Percentiles rank a stretch among this genome's conserved stretches.
Evolutionary conservation across 2,329 filamentous ascomycete genomes (phyloP).

Genomic region (Penicillium glabrum): DNA sequence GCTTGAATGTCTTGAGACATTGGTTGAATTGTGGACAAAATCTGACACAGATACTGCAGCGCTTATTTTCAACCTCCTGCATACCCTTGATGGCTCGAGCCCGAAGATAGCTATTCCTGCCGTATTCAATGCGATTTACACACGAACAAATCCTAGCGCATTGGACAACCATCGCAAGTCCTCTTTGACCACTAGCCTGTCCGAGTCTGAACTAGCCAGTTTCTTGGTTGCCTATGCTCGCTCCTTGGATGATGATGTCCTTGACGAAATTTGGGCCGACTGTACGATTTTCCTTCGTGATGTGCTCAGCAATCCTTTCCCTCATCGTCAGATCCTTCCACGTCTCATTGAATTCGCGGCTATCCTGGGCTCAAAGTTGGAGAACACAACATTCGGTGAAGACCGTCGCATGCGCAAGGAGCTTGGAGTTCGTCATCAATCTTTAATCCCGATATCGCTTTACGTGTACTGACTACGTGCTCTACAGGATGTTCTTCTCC

Average conservation of each 20-base stretch:
- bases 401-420: conserved; percentile 89
- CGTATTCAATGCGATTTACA: conserved; percentile 95
- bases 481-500: conserved; percentile 76
- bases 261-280: conserved; percentile 97
- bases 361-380: conserved; percentile 89
- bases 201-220: conserved; percentile 78
- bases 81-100: conserved; percentile 85
- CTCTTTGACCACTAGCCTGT: conserved; percentile 80
- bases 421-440: conserved; percentile 65
- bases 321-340: conserved; percentile 86
- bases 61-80: conserved; percentile 80
- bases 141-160: conserved; percentile 79
- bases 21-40: conserved; percentile 78
- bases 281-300: conserved; percentile 90
- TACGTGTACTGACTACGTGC: conserved; percentile 19
- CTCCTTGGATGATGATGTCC: conserved; percentile 91
- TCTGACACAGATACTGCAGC: conserved; percentile 53
- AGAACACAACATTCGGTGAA: conserved; percentile 97
- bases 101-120: conserved; percentile 91
- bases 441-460: background rate
- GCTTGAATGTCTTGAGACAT: conserved; percentile 87
- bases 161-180: conserved; percentile 80
- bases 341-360: conserved; percentile 84
- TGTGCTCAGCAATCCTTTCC: conserved; percentile 88
- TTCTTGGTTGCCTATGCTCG: conserved; percentile 89